These are phyloP conservation scores for Eruca vesicaria DNA, from an alignment of 441 rosid species.

Conservation along the genomic window DNA sequence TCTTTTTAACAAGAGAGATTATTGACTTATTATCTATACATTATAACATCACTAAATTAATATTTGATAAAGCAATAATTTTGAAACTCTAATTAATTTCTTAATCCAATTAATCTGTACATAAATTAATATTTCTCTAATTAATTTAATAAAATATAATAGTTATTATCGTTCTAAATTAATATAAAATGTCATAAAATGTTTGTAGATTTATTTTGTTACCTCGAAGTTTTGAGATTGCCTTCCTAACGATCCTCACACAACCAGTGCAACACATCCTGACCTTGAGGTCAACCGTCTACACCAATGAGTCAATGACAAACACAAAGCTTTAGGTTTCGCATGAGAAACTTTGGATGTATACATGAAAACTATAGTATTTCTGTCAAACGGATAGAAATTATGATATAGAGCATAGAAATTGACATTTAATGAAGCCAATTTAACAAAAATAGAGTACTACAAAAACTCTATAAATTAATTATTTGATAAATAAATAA, in stretches of 20 bases:
- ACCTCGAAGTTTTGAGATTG: slow-evolving; percentile 87
- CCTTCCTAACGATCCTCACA: slow-evolving; percentile 79
- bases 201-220: neutral
- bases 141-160: neutral
- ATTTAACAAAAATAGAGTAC: neutral
- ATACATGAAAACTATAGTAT: neutral
- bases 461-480: too few relatives aligned
- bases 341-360: slow-evolving; percentile 2
- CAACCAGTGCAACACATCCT: slow-evolving; percentile 96
- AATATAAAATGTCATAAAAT: neutral
- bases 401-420: neutral
- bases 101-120: neutral
- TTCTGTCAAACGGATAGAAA: neutral
- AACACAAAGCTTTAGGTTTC: slow-evolving; percentile 11
- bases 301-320: neutral
- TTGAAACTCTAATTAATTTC: neutral
- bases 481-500: too few relatives aligned
- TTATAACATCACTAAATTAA: neutral
- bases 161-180: neutral
- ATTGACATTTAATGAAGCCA: slow-evolving; percentile 3
- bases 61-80: neutral
- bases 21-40: neutral
- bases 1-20: neutral
- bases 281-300: slow-evolving; percentile 96
- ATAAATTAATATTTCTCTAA: neutral